Evolutionary conservation across 108 stramenopile genomes (phyloP), one percentile per base, ranked within the genome.

Genomic region (Heterococcus sp.): DNA sequence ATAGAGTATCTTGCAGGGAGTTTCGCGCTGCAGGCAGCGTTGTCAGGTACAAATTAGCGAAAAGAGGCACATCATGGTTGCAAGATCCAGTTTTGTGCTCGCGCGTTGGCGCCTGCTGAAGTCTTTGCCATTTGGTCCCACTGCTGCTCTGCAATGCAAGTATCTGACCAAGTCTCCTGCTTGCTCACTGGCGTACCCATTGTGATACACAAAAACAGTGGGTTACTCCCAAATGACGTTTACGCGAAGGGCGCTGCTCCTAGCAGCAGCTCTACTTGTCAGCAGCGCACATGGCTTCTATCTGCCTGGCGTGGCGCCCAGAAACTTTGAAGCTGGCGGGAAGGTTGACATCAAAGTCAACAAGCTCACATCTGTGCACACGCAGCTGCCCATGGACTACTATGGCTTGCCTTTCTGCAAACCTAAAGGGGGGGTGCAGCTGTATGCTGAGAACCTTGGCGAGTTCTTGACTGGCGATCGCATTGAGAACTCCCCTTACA

Each of bases 391-490:
- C 4, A 21, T 73, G 26, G 83, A 86, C 75, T 83, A 86, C 78
- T 86, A 86, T 30, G 35, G 37, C 40, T 75, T 86, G 72, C 85
- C 85, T 35, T 86, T 86, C 74, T 86, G 85, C 72, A 58, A 65
- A 21, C 84, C 84, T 21, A 82, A 78, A 14, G 72, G 77, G 26
- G 86, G 86, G 0, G 86, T 88, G 21, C 35, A 65, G 66, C 30
- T 77, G 35, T 78, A 76, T 30, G 65, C 90, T 21, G 97, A 98
- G 88, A 98, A 98, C 83, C 94, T 99, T 37, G 99, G 99, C 2
- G 97, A 98, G 87, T 96, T 97, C 85, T 89, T 99, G 38, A 84
- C 91, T 30, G 97, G 99, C 26, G 95, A 98, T 76, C 92, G 95
- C 69, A 97, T 98, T 80, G 93, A 98, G 82, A 93, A 92, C 74